Conservation (phyloP, 495 filamentous ascomycete species). For the Neohortaea acidophila region DNA sequence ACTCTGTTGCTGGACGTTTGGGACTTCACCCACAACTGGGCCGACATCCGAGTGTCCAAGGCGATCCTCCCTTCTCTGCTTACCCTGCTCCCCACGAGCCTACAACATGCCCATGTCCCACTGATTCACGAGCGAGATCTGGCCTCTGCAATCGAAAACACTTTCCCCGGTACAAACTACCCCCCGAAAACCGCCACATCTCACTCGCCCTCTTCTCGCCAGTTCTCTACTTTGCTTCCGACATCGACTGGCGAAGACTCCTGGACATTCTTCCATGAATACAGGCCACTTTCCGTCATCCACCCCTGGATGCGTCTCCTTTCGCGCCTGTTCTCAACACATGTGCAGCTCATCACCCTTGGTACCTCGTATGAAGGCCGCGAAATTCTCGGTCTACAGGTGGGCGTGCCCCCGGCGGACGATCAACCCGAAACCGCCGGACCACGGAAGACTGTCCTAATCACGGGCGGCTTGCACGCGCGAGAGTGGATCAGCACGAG, state of each 20-base stretch:
- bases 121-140: slow-evolving; percentile 60
- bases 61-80: slow-evolving; percentile 69
- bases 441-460: slow-evolving; percentile 60
- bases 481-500: slow-evolving; percentile 93
- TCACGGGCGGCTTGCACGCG: slow-evolving; percentile 76
- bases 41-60: slow-evolving; percentile 71
- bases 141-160: slow-evolving; percentile 56
- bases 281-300: slow-evolving; percentile 68
- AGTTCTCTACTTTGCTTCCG: not conserved
- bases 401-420: slow-evolving; percentile 47
- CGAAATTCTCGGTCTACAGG: slow-evolving; percentile 63
- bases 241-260: slow-evolving; percentile 23
- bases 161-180: slow-evolving; percentile 42
- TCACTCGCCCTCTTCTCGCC: slow-evolving; percentile 22
- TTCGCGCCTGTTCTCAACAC: slow-evolving; percentile 70
- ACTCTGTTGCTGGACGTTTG: slow-evolving; percentile 79
- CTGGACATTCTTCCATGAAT: slow-evolving; percentile 76
- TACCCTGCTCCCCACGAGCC: slow-evolving; percentile 59
- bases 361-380: slow-evolving; percentile 75
- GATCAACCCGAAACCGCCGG: slow-evolving; percentile 22
- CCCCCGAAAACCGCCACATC: not conserved
- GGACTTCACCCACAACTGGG: slow-evolving; percentile 66
- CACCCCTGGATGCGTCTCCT: slow-evolving; percentile 79
- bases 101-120: slow-evolving; percentile 56
- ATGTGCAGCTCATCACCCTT: slow-evolving; percentile 56